Conservation (phyloP, 257 asterid species). For the Salvia rosmarinus region DNA sequence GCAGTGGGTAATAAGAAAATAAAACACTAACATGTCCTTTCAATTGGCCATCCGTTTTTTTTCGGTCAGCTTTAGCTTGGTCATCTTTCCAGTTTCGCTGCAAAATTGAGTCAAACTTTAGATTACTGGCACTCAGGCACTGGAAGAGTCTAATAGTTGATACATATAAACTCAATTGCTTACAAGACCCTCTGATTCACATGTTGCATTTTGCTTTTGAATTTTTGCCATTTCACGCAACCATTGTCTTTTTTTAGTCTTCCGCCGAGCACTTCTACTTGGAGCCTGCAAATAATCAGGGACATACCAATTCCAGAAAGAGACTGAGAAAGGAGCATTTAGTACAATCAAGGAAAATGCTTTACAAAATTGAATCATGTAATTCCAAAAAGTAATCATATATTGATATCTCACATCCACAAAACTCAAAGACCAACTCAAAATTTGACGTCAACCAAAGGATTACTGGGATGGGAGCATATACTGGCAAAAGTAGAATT, state of each 20-base stretch:
- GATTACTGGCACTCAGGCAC: constrained; percentile 1
- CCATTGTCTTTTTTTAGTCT: constrained; percentile 63
- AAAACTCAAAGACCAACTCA: background rate
- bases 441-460: constrained; percentile 1
- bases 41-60: constrained; percentile 41
- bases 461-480: background rate
- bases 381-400: background rate
- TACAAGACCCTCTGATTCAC: constrained; percentile 75
- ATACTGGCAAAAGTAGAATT: background rate
- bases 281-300: constrained; percentile 50
- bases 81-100: constrained; percentile 76
- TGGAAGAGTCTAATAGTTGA: constrained; percentile 15
- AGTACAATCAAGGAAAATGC: background rate
- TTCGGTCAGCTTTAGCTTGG: constrained; percentile 52
- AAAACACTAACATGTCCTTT: constrained; percentile 50
- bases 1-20: constrained; percentile 9
- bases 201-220: constrained; percentile 53
- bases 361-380: constrained; percentile 16
- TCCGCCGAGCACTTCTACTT: constrained; percentile 88
- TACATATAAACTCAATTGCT: constrained; percentile 39
- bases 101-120: constrained; percentile 35
- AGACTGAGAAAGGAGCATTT: constrained; percentile 16
- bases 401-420: constrained; percentile 12
- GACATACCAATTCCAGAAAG: constrained; percentile 26
- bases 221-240: constrained; percentile 80